A percentile compares a stretch with the other conserved stretches of the same genome.
Conservation (phyloP, 1,284 basidiomycete species). For the Pyrrhoderma lamaoense region DNA sequence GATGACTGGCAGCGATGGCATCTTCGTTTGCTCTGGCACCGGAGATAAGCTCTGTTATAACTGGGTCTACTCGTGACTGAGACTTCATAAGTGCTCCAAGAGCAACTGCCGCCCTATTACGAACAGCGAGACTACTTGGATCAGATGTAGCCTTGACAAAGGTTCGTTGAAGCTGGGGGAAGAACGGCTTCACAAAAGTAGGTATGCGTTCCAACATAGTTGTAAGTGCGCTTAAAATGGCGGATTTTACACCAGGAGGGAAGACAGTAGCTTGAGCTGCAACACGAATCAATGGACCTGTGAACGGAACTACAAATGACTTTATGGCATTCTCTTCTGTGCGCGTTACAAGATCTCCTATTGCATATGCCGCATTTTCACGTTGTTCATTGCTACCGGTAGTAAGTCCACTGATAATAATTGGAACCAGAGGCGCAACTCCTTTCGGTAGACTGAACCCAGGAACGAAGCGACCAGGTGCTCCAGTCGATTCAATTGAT, state of each 20-base stretch:
- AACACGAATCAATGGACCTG: constrained; percentile 92
- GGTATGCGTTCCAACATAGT: constrained; percentile 83
- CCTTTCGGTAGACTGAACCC: constrained; percentile 91
- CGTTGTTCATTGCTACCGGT: constrained; percentile 78
- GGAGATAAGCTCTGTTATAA: constrained; percentile 81
- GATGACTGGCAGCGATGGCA: constrained; percentile 67
- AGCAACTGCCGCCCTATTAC: constrained; percentile 76
- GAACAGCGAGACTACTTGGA: constrained; percentile 70
- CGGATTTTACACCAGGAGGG: constrained; percentile 87
- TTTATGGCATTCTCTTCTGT: constrained; percentile 89
- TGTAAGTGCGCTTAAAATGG: constrained; percentile 76
- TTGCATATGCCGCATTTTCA: constrained; percentile 92
- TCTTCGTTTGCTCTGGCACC: constrained; percentile 66
- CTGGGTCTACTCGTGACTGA: constrained; percentile 79
- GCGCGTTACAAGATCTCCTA: constrained; percentile 89
- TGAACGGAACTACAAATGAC: constrained; percentile 93
- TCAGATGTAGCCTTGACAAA: constrained; percentile 94
- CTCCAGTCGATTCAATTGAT: constrained; percentile 82
- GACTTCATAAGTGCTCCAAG: constrained; percentile 90
- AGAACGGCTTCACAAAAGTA: constrained; percentile 92
- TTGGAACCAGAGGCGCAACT: constrained; percentile 80
- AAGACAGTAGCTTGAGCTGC: constrained; percentile 83
- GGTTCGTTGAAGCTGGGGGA: constrained; percentile 94
- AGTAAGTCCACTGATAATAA: constrained; percentile 84
- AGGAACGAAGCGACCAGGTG: constrained; percentile 71